Evolutionary conservation across 805 yeast species (phyloP).

Genomic region (Ogataea haglerorum): DNA sequence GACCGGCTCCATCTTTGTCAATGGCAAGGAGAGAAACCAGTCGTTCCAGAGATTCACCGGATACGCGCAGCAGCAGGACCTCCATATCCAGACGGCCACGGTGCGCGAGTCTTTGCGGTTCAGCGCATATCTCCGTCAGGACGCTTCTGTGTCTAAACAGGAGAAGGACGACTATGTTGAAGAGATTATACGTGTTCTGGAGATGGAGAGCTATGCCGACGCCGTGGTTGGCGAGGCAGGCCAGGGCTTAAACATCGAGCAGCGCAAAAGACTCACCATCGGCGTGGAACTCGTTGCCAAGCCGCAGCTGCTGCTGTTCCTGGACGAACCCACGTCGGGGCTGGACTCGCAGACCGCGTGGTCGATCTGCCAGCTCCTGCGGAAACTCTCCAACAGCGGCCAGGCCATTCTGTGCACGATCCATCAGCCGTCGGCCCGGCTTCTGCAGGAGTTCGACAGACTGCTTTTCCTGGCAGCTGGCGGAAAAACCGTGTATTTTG

Average conservation of each 20-base stretch:
- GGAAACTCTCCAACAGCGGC: conserved; percentile 45
- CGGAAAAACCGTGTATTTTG: conserved; percentile 70
- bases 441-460: conserved; percentile 71
- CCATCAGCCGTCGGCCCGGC: conserved; percentile 78
- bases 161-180: conserved; percentile 50
- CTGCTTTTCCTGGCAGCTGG: conserved; percentile 62
- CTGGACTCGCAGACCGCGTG: conserved; percentile 55
- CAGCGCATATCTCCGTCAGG: conserved; percentile 45
- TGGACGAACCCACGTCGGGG: conserved; percentile 62
- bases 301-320: conserved; percentile 46
- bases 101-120: conserved; percentile 50
- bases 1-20: conserved; percentile 52
- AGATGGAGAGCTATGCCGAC: conserved; percentile 50
- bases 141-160: conserved; percentile 34
- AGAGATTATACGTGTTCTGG: conserved; percentile 42
- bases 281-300: conserved; percentile 53
- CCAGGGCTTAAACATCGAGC: conserved; percentile 49
- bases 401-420: conserved; percentile 63
- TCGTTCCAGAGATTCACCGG: conserved; percentile 51
- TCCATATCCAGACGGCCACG: conserved; percentile 44
- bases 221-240: conserved; percentile 47
- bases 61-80: conserved; percentile 55
- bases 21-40: conserved; percentile 42
- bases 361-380: conserved; percentile 49
- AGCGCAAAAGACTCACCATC: conserved; percentile 47